Conservation (phyloP, 108 stramenopile genomes). For the Hondaea fermentalgiana region DNA sequence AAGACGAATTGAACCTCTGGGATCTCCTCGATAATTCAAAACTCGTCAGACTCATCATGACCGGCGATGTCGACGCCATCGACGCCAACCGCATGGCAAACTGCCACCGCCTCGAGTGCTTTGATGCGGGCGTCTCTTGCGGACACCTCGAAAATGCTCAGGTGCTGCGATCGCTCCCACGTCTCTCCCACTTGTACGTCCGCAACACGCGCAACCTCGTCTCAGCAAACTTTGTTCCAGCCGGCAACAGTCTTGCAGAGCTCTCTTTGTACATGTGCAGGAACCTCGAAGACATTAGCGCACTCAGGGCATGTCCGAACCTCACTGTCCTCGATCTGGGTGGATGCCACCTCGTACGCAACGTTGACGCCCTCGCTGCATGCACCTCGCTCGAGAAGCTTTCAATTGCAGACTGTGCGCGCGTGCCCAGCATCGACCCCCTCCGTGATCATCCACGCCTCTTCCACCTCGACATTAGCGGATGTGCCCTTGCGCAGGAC, state of each 20-base stretch:
- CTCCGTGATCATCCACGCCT: not conserved
- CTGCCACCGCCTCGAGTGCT: not conserved
- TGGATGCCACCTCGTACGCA: not conserved
- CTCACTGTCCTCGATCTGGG: not conserved
- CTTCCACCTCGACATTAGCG: not conserved
- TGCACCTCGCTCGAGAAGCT: not conserved
- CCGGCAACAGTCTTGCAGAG: not conserved
- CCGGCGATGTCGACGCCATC: not conserved
- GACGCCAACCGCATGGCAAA: not conserved
- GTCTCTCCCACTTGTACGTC: not conserved
- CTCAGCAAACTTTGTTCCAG: not conserved
- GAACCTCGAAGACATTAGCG: not conserved
- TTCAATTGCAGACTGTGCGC: not conserved
- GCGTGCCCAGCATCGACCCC: not conserved
- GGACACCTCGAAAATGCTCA: not conserved
- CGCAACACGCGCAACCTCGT: not conserved
- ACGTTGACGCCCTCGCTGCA: not conserved
- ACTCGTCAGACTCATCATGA: not conserved
- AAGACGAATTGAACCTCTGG: not conserved
- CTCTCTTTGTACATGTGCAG: constrained; percentile 7
- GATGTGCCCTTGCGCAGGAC: not conserved
- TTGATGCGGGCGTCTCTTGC: constrained; percentile 9
- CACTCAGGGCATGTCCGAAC: not conserved
- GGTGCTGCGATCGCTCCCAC: not conserved
- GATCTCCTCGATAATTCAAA: not conserved